Evolutionary conservation across 2,329 filamentous ascomycete species (phyloP).

Genomic region (Colletotrichum brevisporum): DNA sequence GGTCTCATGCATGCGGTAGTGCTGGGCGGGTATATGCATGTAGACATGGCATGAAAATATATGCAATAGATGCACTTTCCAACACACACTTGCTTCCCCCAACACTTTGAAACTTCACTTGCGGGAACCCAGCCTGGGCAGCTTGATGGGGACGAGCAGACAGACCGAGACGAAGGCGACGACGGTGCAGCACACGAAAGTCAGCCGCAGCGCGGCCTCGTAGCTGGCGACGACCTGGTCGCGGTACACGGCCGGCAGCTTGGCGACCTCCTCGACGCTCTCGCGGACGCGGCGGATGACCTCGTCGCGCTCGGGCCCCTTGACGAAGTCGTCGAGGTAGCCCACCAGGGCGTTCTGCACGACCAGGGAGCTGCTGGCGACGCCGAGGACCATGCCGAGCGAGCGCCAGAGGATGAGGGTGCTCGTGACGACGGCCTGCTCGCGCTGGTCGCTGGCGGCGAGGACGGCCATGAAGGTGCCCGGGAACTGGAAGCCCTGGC

Average conservation of each 20-base stretch:
- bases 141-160: slow-evolving; percentile 64
- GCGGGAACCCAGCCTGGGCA: slow-evolving; percentile 66
- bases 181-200: slow-evolving; percentile 59
- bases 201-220: slow-evolving; percentile 63
- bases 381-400: slow-evolving; percentile 80
- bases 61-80: not conserved
- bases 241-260: slow-evolving; percentile 59
- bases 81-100: not conserved
- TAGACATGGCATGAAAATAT: too few species aligned
- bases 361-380: slow-evolving; percentile 78
- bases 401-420: slow-evolving; percentile 81
- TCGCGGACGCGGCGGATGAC: slow-evolving; percentile 66
- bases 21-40: too few species aligned
- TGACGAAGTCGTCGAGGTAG: slow-evolving; percentile 72
- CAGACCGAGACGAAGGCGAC: slow-evolving; percentile 64
- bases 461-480: slow-evolving; percentile 75
- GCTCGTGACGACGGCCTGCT: slow-evolving; percentile 78
- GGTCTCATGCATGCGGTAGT: too few species aligned
- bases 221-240: slow-evolving; percentile 71
- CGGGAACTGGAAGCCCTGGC: slow-evolving; percentile 76
- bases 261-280: slow-evolving; percentile 68
- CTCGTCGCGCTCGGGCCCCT: slow-evolving; percentile 68
- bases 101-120: slow-evolving; percentile 47
- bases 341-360: slow-evolving; percentile 78
- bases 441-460: slow-evolving; percentile 69